These are phyloP conservation scores for Sideroxylon spinosum DNA, from an alignment of 179 eudicot genomes.

Conservation along the genomic window DNA sequence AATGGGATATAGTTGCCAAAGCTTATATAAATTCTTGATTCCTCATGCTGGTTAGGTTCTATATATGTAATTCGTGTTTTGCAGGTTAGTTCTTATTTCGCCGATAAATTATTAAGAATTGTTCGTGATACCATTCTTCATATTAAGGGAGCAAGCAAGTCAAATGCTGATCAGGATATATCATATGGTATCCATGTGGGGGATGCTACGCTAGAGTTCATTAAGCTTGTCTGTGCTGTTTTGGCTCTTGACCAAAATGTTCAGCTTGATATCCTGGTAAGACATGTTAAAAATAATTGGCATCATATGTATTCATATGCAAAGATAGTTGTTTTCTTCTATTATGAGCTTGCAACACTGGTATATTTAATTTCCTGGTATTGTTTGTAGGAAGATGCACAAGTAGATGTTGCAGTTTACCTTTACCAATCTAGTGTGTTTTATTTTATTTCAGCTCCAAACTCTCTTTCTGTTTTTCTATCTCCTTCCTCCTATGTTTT, in stretches of 20 bases:
- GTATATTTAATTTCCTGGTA: not conserved
- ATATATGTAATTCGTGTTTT: constrained; percentile 16
- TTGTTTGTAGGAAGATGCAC: not conserved
- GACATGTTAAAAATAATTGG: not conserved
- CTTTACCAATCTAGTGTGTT: not conserved
- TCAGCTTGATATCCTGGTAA: constrained; percentile 92
- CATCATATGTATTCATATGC: not conserved
- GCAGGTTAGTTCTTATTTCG: constrained; percentile 81
- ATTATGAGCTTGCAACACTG: not conserved
- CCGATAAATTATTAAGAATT: constrained; percentile 60
- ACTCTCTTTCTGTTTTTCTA: not conserved
- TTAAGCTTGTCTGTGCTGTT: constrained; percentile 87
- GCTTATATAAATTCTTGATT: not conserved
- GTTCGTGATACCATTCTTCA: constrained; percentile 63
- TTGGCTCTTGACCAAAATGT: constrained; percentile 84
- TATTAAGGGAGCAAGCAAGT: constrained; percentile 45
- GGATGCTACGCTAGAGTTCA: constrained; percentile 76
- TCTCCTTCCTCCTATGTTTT: constrained; percentile 1
- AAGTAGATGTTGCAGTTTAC: not conserved
- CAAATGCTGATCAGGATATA: constrained; percentile 31
- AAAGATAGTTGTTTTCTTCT: not conserved
- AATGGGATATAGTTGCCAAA: constrained; percentile 8
- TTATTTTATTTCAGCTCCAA: not conserved
- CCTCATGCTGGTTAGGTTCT: not conserved
- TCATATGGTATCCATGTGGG: constrained; percentile 32